Conservation (phyloP, 768 basidiomycete genomes). For the Russula olivacea region DNA sequence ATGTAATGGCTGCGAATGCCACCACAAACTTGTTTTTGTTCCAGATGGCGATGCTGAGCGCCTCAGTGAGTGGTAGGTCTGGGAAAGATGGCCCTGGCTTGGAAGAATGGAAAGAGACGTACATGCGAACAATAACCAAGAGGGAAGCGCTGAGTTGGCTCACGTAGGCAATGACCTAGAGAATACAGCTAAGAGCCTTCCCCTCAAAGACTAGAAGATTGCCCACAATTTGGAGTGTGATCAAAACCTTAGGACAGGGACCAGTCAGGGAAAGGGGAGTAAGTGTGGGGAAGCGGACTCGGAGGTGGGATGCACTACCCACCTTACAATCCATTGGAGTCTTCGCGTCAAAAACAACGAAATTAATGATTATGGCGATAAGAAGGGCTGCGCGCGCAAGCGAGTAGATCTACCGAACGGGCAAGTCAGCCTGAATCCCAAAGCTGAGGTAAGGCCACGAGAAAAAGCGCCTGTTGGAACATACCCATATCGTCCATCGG, state of each 20-base stretch:
- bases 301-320: neutral
- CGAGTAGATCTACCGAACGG: neutral
- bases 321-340: neutral
- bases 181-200: too few relatives aligned
- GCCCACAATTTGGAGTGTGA: too few relatives aligned
- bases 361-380: neutral
- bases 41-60: neutral
- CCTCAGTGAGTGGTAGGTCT: neutral
- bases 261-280: too few relatives aligned
- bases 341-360: neutral
- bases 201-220: too few relatives aligned
- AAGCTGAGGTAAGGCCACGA: neutral
- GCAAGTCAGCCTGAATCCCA: too few relatives aligned
- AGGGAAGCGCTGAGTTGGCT: too few relatives aligned
- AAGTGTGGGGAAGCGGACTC: too few relatives aligned
- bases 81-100: neutral
- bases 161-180: too few relatives aligned
- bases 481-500: conserved; percentile 14
- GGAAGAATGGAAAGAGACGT: neutral
- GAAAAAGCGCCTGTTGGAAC: neutral
- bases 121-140: too few relatives aligned
- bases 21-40: neutral
- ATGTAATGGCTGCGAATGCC: neutral
- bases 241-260: too few relatives aligned
- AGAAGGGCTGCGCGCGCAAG: neutral